Percentiles rank a stretch among this genome's conserved stretches.
phyloP scores from a whole-genome alignment of 345 rosid genomes.

The Populus deltoides region DNA sequence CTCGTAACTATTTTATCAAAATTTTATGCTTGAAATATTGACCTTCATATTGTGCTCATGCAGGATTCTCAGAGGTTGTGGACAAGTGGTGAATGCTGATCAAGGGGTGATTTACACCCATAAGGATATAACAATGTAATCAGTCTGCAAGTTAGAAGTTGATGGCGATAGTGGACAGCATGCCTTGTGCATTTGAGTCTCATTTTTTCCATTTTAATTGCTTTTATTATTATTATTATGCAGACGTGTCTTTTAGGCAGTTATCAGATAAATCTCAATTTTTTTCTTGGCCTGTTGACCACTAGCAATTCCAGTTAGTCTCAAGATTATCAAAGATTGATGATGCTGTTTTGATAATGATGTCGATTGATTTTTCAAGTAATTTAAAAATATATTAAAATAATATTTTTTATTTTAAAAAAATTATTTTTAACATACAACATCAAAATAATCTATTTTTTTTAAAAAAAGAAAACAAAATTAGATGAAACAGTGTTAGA shows the following conservation, averaged over 20 bases:
- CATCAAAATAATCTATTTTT: no score
- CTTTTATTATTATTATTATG: neutral
- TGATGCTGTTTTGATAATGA: neutral
- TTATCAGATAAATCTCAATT: neutral
- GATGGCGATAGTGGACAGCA: neutral
- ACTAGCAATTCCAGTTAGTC: neutral
- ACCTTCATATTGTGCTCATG: constrained; percentile 7
- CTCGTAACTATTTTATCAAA: neutral
- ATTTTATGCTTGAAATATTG: neutral
- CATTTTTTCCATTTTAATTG: no score
- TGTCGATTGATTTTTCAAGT: no score
- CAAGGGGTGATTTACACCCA: constrained; percentile 70
- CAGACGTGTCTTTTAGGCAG: neutral
- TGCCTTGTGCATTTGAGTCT: neutral
- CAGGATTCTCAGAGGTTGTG: constrained; percentile 93
- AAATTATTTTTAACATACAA: no score
- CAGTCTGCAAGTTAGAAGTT: neutral
- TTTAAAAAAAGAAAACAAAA: no score
- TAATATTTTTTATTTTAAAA: no score
- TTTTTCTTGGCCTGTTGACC: neutral
- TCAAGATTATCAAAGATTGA: no score
- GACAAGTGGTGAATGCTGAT: constrained; percentile 94
- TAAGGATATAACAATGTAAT: constrained; percentile 44
- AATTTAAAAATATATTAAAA: no score
- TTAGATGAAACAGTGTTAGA: no score